Evolutionary conservation across 2,329 filamentous ascomycete genomes (phyloP).

Genomic region (Penicillium thymicola): DNA sequence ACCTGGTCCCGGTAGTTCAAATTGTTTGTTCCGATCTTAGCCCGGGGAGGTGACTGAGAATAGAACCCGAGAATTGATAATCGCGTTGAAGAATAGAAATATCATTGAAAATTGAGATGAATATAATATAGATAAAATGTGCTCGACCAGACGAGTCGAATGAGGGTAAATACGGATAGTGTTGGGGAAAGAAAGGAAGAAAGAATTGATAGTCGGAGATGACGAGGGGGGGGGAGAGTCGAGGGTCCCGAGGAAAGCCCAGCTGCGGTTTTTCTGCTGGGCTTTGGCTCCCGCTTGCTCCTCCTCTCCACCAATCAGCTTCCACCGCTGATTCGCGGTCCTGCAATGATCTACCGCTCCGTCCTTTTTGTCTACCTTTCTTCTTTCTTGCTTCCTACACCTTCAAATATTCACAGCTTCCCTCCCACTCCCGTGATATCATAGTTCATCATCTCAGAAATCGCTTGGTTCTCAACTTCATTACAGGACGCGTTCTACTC

Average conservation of each 20-base stretch:
- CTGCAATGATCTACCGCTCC: slow-evolving; percentile 36
- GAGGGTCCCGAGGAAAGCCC: slow-evolving; percentile 27
- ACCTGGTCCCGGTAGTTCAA: background rate
- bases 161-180: slow-evolving; percentile 62
- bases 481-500: slow-evolving; percentile 9
- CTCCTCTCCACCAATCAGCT: slow-evolving; percentile 40
- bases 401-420: slow-evolving; percentile 2
- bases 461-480: background rate
- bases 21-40: slow-evolving; percentile 7
- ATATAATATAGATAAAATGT: slow-evolving; percentile 30
- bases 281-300: slow-evolving; percentile 32
- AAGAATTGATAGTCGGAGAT: slow-evolving; percentile 25
- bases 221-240: slow-evolving; percentile 32
- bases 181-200: slow-evolving; percentile 27
- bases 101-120: slow-evolving; percentile 1
- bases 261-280: slow-evolving; percentile 16
- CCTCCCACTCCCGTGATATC: background rate
- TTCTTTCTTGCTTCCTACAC: slow-evolving; percentile 13
- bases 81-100: background rate
- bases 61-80: slow-evolving; percentile 19
- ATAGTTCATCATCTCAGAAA: background rate
- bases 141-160: slow-evolving; percentile 51
- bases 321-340: slow-evolving; percentile 25
- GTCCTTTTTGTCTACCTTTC: slow-evolving; percentile 31
- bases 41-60: slow-evolving; percentile 2